Evolutionary conservation across 495 filamentous ascomycete genomes (phyloP).

Genomic region (Hypoxylon lienhwacheense): DNA sequence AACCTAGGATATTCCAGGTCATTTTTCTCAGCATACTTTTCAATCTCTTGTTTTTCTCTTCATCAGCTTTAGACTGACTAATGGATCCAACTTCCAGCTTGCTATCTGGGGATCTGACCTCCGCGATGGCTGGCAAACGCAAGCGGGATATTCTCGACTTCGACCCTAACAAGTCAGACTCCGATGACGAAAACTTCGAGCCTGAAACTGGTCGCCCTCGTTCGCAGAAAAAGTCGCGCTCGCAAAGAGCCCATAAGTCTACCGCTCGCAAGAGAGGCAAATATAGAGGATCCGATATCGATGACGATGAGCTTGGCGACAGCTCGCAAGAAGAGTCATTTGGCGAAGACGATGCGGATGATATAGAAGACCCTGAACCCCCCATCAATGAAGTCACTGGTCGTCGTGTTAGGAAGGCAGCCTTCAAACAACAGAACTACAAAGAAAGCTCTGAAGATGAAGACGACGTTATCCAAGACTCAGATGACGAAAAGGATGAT

Average conservation of each 20-base stretch:
- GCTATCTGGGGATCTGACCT: background rate
- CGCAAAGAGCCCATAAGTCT: constrained; percentile 35
- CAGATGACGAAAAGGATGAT: constrained; percentile 39
- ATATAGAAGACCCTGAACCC: constrained; percentile 64
- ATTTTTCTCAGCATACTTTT: background rate
- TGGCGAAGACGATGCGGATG: constrained; percentile 58
- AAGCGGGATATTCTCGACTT: constrained; percentile 63
- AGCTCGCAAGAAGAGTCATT: constrained; percentile 63
- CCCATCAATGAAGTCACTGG: constrained; percentile 65
- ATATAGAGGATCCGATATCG: constrained; percentile 63
- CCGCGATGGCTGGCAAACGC: constrained; percentile 63
- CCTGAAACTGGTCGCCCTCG: constrained; percentile 50
- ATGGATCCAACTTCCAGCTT: too few species aligned
- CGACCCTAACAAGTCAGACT: constrained; percentile 81
- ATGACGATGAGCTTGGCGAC: constrained; percentile 65
- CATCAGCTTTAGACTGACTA: background rate
- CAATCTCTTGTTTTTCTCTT: background rate
- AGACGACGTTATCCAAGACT: constrained; percentile 34
- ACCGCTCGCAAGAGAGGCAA: constrained; percentile 46
- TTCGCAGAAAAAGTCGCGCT: constrained; percentile 45
- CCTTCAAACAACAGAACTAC: constrained; percentile 51
- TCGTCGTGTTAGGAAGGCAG: constrained; percentile 66
- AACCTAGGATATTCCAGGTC: too few species aligned
- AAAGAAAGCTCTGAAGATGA: constrained; percentile 51
- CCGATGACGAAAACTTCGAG: constrained; percentile 78